Evolutionary conservation across 768 basidiomycete species (phyloP), one percentile per base, ranked within the genome.

Genomic region (Boletus rubroflammeus): DNA sequence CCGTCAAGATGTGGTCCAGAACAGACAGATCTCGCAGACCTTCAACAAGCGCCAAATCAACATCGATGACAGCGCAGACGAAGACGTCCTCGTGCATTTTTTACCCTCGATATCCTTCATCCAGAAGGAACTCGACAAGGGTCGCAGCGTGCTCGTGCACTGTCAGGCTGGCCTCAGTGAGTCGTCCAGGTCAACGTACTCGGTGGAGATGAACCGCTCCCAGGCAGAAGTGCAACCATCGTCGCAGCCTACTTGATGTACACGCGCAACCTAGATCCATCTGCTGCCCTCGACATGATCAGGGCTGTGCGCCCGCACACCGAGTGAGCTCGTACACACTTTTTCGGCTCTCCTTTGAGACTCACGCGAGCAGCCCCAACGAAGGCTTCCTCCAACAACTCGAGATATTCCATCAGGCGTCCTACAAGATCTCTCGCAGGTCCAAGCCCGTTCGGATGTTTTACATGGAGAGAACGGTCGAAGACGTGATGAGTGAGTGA

Each of bases 231-330:
- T 59, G 84, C 86, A 7, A 88, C 90, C 2, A 84, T 96, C 44
- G 86, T 89, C 7, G 85, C 91, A 2, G 94, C 93, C 5, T 97
- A 93, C 64, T 74, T 97, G 42, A 95, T 97, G 90, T 82, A 87
- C 62, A 79, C 81, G 5, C 75, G 77, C 57, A 77, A 83, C 15
- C 44, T 83, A 3, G 81, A 85, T 54, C 74, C 79, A 0, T 72
- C 79, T 11, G 72, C 76, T 21, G 93, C 94, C 6, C 71, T 97
- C 13, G 80, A 83, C 23, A 72, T 88, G 58, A 85, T 96, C 56
- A 76, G 76, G 51, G 72, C 79, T 52, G 81, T 77, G 19, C 79
- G 94, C 10, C 88, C 91, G 0, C 72, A 75, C 50, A 76, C 89
- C 15, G 81, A 88, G 92, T 95, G 64, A 59, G 88, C 72, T n/a